A percentile compares a stretch with the other conserved stretches of the same genome.
Evolutionary conservation across 2,329 filamentous ascomycete genomes (phyloP).

Genomic region (Bretziella fagacearum): DNA sequence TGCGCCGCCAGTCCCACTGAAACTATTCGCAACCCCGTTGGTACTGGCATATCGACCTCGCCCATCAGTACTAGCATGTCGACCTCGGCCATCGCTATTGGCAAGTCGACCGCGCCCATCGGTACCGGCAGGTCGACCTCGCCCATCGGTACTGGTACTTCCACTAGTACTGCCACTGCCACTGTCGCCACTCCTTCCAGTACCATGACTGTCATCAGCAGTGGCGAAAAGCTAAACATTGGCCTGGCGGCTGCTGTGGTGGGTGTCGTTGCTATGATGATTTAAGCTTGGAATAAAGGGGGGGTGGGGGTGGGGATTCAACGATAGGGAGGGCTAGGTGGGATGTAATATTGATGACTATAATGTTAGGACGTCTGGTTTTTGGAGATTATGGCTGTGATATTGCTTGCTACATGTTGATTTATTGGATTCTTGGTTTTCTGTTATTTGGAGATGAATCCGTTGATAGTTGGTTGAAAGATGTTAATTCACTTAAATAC

Average conservation of each 20-base stretch:
- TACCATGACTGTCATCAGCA: conserved; percentile 1
- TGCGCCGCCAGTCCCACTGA: background rate
- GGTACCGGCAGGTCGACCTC: background rate
- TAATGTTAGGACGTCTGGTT: no score
- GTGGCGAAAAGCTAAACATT: background rate
- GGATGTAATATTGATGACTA: background rate
- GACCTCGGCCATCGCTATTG: background rate
- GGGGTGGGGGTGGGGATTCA: background rate
- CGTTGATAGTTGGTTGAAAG: no score
- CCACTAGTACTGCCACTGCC: background rate
- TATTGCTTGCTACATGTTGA: no score
- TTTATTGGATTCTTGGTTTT: no score
- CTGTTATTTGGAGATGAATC: no score
- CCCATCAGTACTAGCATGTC: background rate
- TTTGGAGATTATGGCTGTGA: no score
- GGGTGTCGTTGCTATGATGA: conserved; percentile 3
- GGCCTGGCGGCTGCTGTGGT: background rate
- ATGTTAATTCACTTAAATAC: no score
- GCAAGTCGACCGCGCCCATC: background rate
- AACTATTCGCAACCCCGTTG: background rate
- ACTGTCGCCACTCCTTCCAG: background rate
- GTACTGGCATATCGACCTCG: background rate
- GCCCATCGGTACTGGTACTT: background rate
- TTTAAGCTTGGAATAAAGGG: background rate
- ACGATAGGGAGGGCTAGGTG: background rate